These are phyloP conservation scores for Osmanthus fragrans DNA, from an alignment of 257 asterid species.

Conservation along the genomic window DNA sequence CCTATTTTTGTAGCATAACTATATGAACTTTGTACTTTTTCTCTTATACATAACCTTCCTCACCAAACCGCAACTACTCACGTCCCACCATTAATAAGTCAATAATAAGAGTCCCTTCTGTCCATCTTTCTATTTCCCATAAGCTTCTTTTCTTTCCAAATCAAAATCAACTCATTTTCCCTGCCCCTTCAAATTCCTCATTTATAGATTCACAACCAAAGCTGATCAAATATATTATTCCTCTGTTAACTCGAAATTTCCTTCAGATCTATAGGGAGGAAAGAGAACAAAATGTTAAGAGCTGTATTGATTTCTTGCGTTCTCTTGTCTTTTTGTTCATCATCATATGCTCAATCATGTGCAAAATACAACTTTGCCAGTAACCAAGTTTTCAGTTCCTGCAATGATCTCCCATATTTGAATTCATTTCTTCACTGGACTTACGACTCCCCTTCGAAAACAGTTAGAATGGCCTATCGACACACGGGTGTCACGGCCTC, in stretches of 20 bases:
- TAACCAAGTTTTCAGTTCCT: conserved; percentile 55
- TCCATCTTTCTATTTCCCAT: conserved; percentile 11
- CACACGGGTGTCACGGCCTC: conserved; percentile 43
- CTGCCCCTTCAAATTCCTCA: conserved; percentile 2
- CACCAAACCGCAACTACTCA: conserved; percentile 70
- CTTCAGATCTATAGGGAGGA: background rate
- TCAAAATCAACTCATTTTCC: conserved; percentile 17
- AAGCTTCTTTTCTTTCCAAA: conserved; percentile 1
- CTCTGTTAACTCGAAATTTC: background rate
- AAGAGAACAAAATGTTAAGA: conserved; percentile 16
- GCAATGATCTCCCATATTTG: conserved; percentile 66
- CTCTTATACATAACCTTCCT: conserved; percentile 30
- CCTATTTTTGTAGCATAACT: too few species aligned
- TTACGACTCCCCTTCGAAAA: conserved; percentile 47
- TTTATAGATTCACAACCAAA: conserved; percentile 15
- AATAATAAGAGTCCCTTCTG: conserved; percentile 19
- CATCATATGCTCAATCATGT: conserved; percentile 65
- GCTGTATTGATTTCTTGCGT: conserved; percentile 24
- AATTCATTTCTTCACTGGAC: conserved; percentile 87
- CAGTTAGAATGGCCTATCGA: conserved; percentile 62
- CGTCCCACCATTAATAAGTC: conserved; percentile 45
- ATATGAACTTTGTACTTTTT: too few species aligned
- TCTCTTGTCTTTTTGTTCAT: conserved; percentile 31
- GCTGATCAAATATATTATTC: background rate
- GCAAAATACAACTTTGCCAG: conserved; percentile 52